Conservation (phyloP, 306 rosid species). For the Prunus mongolica region DNA sequence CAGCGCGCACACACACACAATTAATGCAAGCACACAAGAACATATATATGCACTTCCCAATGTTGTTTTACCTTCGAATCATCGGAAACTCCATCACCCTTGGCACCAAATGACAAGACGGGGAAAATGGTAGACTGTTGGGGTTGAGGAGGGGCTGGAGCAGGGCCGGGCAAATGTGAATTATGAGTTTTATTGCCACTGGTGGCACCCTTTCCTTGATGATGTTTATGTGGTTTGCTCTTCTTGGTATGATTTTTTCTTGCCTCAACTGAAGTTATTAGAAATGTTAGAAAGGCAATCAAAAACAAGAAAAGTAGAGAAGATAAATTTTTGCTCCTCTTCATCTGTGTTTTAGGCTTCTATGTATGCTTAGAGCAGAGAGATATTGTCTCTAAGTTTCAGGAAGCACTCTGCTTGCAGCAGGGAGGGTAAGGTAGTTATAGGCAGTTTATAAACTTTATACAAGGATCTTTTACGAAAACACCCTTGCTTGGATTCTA, state of each 20-base stretch:
- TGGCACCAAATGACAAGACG: slow-evolving; percentile 72
- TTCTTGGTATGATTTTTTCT: slow-evolving; percentile 49
- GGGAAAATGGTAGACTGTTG: slow-evolving; percentile 32
- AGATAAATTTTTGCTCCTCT: slow-evolving; percentile 32
- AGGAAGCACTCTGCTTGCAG: slow-evolving; percentile 16
- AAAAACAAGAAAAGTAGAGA: slow-evolving; percentile 33
- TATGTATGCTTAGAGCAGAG: slow-evolving; percentile 1
- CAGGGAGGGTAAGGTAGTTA: slow-evolving; percentile 34
- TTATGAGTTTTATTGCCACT: slow-evolving; percentile 17
- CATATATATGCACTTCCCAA: background rate
- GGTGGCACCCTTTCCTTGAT: slow-evolving; percentile 32
- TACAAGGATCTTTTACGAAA: slow-evolving; percentile 25
- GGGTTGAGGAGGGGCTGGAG: slow-evolving; percentile 46
- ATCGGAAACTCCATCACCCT: slow-evolving; percentile 73
- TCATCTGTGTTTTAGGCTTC: slow-evolving; percentile 25
- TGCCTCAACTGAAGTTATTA: slow-evolving; percentile 52
- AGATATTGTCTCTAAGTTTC: slow-evolving; percentile 12
- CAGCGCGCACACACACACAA: background rate
- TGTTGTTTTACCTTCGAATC: slow-evolving; percentile 62
- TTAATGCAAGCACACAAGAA: background rate
- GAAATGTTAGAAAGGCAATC: slow-evolving; percentile 35
- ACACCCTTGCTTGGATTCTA: slow-evolving; percentile 18
- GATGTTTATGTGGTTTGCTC: slow-evolving; percentile 42
- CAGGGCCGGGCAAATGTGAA: slow-evolving; percentile 34
- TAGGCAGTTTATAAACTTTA: slow-evolving; percentile 41